A percentile compares a stretch with the other conserved stretches of the same genome.
Conservation (phyloP, 768 basidiomycete genomes). For the Mycena olivaceomarginata region DNA sequence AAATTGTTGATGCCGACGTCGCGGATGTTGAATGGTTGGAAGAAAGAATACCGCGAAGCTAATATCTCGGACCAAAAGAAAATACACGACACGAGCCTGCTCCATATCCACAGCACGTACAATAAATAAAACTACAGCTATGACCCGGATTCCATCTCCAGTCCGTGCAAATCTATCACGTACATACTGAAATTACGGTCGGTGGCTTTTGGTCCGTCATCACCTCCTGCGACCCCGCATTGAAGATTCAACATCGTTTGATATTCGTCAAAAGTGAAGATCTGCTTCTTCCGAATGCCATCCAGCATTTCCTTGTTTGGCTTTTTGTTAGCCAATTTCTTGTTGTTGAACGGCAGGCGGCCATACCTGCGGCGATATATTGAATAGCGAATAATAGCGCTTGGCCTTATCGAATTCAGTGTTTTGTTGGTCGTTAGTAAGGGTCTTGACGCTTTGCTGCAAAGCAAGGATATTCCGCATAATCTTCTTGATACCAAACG, state of each 20-base stretch:
- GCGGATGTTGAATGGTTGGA: slow-evolving; percentile 37
- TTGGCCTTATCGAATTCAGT: slow-evolving; percentile 87
- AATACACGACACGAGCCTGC: background rate
- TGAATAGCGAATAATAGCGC: slow-evolving; percentile 89
- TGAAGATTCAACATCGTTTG: slow-evolving; percentile 93
- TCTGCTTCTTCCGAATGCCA: slow-evolving; percentile 74
- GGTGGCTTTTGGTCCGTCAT: slow-evolving; percentile 69
- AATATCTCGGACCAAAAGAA: background rate
- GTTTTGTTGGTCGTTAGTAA: slow-evolving; percentile 75
- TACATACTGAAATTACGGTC: slow-evolving; percentile 91
- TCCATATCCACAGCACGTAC: background rate
- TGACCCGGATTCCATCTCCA: slow-evolving; percentile 72
- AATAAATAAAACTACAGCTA: slow-evolving; percentile 44
- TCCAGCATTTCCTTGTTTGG: slow-evolving; percentile 85
- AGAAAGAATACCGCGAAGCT: background rate
- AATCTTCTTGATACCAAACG: slow-evolving; percentile 90
- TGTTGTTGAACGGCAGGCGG: background rate
- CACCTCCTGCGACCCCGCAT: slow-evolving; percentile 83
- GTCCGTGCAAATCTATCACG: slow-evolving; percentile 91
- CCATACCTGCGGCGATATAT: slow-evolving; percentile 82
- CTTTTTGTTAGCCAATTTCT: background rate
- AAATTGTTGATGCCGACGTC: background rate
- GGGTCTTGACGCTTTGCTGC: slow-evolving; percentile 92
- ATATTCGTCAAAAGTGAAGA: slow-evolving; percentile 94
- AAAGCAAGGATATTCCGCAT: slow-evolving; percentile 92